phyloP scores from a whole-genome alignment of 2,329 filamentous ascomycete genomes.

The Colletotrichum sp. region DNA sequence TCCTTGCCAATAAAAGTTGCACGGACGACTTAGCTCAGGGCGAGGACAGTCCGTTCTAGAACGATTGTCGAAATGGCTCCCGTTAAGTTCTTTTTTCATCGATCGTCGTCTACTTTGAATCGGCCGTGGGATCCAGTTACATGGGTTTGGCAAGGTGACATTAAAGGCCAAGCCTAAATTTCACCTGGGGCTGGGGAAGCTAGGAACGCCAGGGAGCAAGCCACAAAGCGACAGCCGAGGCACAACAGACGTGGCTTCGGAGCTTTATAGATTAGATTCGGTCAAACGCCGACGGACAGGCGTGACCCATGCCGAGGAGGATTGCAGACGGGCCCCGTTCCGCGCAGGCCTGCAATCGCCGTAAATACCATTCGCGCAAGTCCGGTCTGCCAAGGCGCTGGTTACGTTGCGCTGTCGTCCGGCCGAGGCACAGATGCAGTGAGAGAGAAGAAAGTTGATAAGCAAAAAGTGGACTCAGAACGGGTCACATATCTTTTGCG shows the following conservation, averaged over 20 bases:
- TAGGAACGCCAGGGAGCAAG: not conserved
- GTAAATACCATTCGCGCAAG: not conserved
- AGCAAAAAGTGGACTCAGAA: not conserved
- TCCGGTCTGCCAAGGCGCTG: not conserved
- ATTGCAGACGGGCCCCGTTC: not conserved
- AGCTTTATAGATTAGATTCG: not conserved
- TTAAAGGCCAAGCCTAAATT: not conserved
- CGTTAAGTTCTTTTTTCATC: not conserved
- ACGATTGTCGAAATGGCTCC: not conserved
- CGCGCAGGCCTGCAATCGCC: not conserved
- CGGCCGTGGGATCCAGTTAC: not conserved
- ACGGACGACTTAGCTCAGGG: not conserved
- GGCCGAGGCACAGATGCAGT: not conserved
- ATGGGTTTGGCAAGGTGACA: conserved; percentile 7
- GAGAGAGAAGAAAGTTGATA: not conserved
- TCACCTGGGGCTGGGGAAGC: not conserved
- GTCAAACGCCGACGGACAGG: conserved; percentile 10
- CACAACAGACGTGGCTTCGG: not conserved
- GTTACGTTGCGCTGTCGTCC: not conserved
- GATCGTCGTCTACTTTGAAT: conserved; percentile 9
- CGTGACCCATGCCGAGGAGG: not conserved
- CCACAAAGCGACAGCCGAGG: conserved; percentile 10
- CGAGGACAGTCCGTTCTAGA: conserved; percentile 1
- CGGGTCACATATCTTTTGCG: not conserved
- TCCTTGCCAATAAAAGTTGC: not conserved